phyloP scores from a whole-genome alignment of 345 rosid genomes.

The Fremontodendron californicum region DNA sequence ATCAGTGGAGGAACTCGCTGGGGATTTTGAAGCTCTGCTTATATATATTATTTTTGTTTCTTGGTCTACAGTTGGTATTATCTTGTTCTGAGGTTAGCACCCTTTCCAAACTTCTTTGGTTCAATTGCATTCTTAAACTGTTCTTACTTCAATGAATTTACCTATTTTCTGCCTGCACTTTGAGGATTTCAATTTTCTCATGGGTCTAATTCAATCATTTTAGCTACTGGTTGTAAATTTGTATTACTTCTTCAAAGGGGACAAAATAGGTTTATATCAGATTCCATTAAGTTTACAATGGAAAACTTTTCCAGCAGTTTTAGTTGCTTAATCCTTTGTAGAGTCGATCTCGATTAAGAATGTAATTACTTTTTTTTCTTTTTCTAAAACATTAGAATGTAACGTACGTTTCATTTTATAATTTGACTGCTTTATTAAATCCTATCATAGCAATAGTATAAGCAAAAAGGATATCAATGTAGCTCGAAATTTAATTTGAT shows the following conservation, averaged over 20 bases:
- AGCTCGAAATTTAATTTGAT: too few species aligned
- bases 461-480: too few species aligned
- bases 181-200: too few species aligned
- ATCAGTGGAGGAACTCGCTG: conserved; percentile 11
- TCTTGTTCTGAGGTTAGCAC: neutral
- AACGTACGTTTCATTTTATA: too few species aligned
- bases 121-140: neutral
- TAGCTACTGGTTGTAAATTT: neutral
- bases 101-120: neutral
- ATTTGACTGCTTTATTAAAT: too few species aligned
- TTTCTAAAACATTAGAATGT: neutral
- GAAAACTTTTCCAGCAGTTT: neutral
- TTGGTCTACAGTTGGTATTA: neutral
- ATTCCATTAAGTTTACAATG: neutral
- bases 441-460: too few species aligned
- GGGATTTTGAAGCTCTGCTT: neutral
- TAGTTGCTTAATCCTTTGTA: neutral
- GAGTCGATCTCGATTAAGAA: neutral
- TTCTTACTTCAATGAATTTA: neutral
- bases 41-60: conserved; percentile 6
- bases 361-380: neutral
- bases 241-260: neutral
- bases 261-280: neutral
- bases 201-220: neutral
- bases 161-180: neutral